Evolutionary conservation across 345 rosid species (phyloP).

Genomic region (Brassica carinata): DNA sequence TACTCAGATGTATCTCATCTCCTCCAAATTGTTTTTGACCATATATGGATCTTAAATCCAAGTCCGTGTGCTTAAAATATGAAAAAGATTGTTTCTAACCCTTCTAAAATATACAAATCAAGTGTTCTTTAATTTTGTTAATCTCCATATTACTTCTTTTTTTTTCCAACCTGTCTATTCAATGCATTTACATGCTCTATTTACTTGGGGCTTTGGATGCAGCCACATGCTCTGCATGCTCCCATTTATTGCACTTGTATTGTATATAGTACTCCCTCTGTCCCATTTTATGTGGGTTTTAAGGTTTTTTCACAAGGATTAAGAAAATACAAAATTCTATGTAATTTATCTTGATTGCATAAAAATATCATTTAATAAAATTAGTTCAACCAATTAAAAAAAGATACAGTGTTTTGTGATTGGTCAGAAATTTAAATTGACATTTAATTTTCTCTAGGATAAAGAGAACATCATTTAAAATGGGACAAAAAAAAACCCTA

Average conservation of each 20-base stretch:
- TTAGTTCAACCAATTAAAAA: too few species aligned
- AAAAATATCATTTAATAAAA: too few species aligned
- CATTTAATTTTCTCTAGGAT: too few species aligned
- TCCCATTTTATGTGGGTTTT: too few species aligned
- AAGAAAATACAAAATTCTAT: too few species aligned
- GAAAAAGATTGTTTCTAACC: background rate
- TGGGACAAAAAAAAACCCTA: too few species aligned
- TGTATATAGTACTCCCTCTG: too few species aligned
- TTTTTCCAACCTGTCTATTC: conserved; percentile 27
- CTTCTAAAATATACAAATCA: background rate
- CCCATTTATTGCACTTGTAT: conserved; percentile 35
- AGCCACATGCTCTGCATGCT: conserved; percentile 41
- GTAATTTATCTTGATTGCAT: too few species aligned
- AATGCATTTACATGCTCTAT: conserved; percentile 33
- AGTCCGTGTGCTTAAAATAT: background rate
- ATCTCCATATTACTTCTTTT: conserved; percentile 11
- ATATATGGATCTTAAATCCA: conserved; percentile 1
- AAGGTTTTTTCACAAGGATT: too few species aligned
- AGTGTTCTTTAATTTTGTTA: background rate
- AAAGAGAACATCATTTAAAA: too few species aligned
- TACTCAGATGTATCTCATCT: background rate
- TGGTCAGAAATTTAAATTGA: too few species aligned
- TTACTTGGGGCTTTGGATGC: conserved; percentile 22
- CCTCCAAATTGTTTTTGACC: conserved; percentile 9
- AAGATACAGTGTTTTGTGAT: too few species aligned